Base-by-base conservation (phyloP, 1,284 basidiomycete species). In the Rhodotorula mucilaginosa region DNA sequence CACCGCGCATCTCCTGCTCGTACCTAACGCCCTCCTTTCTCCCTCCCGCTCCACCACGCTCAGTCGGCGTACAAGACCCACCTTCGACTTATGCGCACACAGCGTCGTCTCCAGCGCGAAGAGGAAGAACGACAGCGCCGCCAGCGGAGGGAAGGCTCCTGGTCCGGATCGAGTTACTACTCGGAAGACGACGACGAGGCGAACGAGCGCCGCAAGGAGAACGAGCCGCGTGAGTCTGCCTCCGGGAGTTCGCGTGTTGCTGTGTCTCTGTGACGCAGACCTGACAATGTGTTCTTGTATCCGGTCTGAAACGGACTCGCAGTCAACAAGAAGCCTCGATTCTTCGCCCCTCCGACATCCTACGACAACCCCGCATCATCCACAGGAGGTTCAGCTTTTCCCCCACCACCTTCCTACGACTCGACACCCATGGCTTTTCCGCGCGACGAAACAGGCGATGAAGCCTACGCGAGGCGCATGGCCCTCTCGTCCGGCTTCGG, bases 381-480 rank as follows among this genome's bases (percentile, higher is more conserved):
- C 18, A 7, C 51, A 29, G 39, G 39, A 39, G 39, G 39, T 12
- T 16, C 61, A 4, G 15, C 58, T 58, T 39, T 68, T 49, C 64
- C 70, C 5, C 51, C 68, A 47, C 59, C 64, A 1, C 19, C 60
- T 5, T 49, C 58, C 16, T 60, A 51, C 58, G 65, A 54, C 57
- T n/a, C 44, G 48, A 67, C 29, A 16, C 39, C 68, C 16, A 58
- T 67, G 0, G 19, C 48, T 19, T 65, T 68, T 2, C 58, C 75
- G 2, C 72, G 69, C 29, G 71, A 69, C 12, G 76, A 77, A 62
- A 74, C 76, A 1, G 76, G 74, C 51, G 77, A 77, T 70, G 89
- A 90, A 74, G 89, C 86, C 3, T 89, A 89, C 76, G 83, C 88
- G 26, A 84, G 87, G 44, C 86, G 88, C 21, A 78, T 88, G 47